Evolutionary conservation across 306 rosid species (phyloP).

Genomic region (Cicer cuneatum): DNA sequence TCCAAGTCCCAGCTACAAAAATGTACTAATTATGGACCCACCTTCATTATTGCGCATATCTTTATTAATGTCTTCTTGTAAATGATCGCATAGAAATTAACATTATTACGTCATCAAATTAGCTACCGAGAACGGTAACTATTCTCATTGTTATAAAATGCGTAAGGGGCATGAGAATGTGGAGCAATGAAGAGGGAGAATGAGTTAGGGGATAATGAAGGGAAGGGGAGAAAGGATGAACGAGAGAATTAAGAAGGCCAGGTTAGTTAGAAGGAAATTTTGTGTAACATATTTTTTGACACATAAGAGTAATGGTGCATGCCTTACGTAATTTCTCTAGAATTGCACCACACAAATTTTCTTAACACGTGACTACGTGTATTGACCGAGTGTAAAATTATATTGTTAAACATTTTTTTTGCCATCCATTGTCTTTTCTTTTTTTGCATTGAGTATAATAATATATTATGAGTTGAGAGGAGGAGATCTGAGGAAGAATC

Average conservation of each 20-base stretch:
- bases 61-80: neutral
- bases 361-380: neutral
- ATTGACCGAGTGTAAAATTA: constrained; percentile 4
- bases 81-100: neutral
- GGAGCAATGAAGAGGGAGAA: neutral
- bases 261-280: neutral
- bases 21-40: constrained; percentile 26
- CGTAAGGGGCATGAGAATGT: neutral
- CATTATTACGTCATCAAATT: neutral
- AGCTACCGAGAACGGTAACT: neutral
- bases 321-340: constrained; percentile 19
- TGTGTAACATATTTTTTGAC: constrained; percentile 9
- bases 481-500: constrained; percentile 10
- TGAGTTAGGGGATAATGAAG: neutral
- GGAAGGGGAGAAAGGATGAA: neutral
- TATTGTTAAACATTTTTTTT: neutral
- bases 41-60: constrained; percentile 1
- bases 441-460: neutral
- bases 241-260: neutral
- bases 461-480: constrained; percentile 17
- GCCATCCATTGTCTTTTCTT: constrained; percentile 27
- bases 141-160: neutral
- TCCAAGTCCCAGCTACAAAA: neutral
- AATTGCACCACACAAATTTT: constrained; percentile 13
- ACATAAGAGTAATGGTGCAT: constrained; percentile 19